Evolutionary conservation across 352 stramenopile genomes (phyloP).

Genomic region (Aphanomyces stellatus): DNA sequence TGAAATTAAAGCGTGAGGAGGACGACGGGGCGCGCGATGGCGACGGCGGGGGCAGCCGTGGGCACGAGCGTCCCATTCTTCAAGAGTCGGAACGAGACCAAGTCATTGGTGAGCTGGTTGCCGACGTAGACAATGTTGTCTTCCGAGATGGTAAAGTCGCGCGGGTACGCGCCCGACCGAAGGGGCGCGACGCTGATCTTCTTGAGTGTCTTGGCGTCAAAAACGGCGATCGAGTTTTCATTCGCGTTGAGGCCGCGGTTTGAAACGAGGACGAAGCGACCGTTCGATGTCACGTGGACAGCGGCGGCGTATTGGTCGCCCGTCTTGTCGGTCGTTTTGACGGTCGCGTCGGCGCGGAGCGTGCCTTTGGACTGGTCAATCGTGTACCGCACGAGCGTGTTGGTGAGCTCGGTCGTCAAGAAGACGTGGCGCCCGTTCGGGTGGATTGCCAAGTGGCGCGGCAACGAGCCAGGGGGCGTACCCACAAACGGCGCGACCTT

Average conservation of each 20-base stretch:
- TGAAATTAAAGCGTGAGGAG: no score
- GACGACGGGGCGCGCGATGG: no score
- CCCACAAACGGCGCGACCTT: not conserved
- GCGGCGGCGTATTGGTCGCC: not conserved
- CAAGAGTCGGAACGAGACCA: not conserved
- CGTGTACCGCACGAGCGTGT: not conserved
- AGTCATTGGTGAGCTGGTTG: slow-evolving; percentile 5
- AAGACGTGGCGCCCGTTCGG: not conserved
- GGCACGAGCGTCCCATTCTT: no score
- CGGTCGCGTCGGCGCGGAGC: not conserved
- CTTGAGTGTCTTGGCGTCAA: not conserved
- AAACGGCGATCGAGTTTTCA: slow-evolving; percentile 10
- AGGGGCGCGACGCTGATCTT: not conserved
- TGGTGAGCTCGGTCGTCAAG: slow-evolving; percentile 9
- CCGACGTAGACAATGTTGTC: slow-evolving; percentile 11
- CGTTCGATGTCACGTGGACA: not conserved
- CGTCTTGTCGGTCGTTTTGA: not conserved
- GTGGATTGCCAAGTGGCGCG: slow-evolving; percentile 14
- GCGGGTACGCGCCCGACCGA: not conserved
- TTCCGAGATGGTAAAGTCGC: slow-evolving; percentile 13
- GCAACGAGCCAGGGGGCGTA: not conserved
- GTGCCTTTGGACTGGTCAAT: not conserved
- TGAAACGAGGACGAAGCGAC: slow-evolving; percentile 5
- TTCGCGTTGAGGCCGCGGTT: not conserved
- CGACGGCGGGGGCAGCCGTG: no score